phyloP scores from a whole-genome alignment of 352 stramenopile species.

The Globisporangium heterothallicum region DNA sequence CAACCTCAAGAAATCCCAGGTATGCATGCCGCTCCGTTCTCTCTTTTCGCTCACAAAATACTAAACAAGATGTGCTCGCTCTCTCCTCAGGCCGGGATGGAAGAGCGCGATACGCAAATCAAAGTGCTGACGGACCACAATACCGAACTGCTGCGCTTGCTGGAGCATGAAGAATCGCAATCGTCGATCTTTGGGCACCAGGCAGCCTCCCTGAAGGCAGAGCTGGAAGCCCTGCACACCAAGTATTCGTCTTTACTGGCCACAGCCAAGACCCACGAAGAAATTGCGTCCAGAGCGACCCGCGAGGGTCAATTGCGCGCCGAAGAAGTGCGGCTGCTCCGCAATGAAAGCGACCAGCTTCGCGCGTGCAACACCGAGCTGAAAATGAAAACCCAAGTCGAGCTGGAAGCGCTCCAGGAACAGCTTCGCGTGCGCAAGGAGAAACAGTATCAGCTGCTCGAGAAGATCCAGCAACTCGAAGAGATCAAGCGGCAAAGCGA shows the following conservation, averaged over 20 bases:
- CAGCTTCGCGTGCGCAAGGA: slow-evolving; percentile 95
- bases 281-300: slow-evolving; percentile 83
- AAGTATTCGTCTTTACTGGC: slow-evolving; percentile 89
- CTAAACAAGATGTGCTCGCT: not conserved
- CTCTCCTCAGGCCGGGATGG: slow-evolving; percentile 38
- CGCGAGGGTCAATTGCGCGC: slow-evolving; percentile 90
- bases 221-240: slow-evolving; percentile 83
- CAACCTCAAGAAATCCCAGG: slow-evolving; percentile 70
- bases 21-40: slow-evolving; percentile 6
- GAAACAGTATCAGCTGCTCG: slow-evolving; percentile 96
- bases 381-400: slow-evolving; percentile 93
- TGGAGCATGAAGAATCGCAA: slow-evolving; percentile 94
- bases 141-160: slow-evolving; percentile 90
- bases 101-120: slow-evolving; percentile 91
- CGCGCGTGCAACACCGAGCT: slow-evolving; percentile 90
- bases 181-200: slow-evolving; percentile 52
- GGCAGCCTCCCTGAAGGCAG: slow-evolving; percentile 46
- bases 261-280: slow-evolving; percentile 91
- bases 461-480: slow-evolving; percentile 95
- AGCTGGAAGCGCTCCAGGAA: slow-evolving; percentile 94
- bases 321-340: slow-evolving; percentile 91
- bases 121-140: slow-evolving; percentile 94
- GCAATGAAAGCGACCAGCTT: slow-evolving; percentile 88
- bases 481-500: slow-evolving; percentile 90
- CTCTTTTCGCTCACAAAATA: not conserved